Evolutionary conservation across 805 yeast species (phyloP), one percentile per base, ranked within the genome.

Genomic region (Yarrowia alimentaria): DNA sequence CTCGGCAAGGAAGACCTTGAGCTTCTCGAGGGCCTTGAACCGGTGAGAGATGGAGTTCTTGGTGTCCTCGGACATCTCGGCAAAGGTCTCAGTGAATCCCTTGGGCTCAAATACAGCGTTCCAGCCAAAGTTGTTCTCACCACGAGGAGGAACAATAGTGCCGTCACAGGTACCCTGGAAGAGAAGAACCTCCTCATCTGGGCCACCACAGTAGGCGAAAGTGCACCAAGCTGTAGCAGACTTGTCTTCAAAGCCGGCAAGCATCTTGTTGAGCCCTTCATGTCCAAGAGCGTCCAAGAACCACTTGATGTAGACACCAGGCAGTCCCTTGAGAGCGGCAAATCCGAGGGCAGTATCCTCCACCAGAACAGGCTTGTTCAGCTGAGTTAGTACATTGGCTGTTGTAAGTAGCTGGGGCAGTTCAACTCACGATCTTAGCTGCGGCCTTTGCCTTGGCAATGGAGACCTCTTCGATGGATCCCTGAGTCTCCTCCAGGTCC

Each of bases 261-360:
- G 71, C 82, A 91, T 75, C 60, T 83, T 80, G 53, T 81, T 85
- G 51, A 91, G 69, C 2, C 91, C 91, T 11, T 77, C 79, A 24
- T 85, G 73, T 0, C 97, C 97, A 57, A 90, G 65, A 11, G 77
- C 68, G 56, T 80, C 71, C 35, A 87, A 75, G 67, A 93, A 93
- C 99, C 99, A 91, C 67, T 91, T 91, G 67, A 81, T 78, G 58
- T 88, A 87, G 1, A 98, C 98, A 18, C 99, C 99, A 3, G 99
- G 99, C 43, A 93, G 75, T 12, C 81, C 83, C 48, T 85, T 81
- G 62, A 83, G 74, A 1, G 95, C 96, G 43, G 76, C 76, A 66
- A 85, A 93, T 4, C 84, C 86, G 30, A 93, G 75, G 45, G 95
- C 90, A 0, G 99, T 93, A 61, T 93, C 99, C 64, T 93, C 99